Conservation (phyloP, 208 protist species). For the Balamuthia mandrillaris region DNA sequence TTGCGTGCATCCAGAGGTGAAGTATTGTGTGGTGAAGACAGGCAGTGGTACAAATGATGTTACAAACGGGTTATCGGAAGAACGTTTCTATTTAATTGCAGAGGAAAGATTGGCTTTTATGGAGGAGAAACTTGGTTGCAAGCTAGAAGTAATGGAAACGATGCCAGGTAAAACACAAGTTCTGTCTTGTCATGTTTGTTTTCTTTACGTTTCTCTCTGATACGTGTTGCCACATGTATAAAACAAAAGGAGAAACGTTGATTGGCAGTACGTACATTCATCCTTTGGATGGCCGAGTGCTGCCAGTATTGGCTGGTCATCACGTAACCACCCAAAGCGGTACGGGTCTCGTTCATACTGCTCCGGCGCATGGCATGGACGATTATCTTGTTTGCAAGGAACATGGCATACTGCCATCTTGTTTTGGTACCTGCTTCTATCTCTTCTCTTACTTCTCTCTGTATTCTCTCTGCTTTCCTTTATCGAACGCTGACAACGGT, state of each 20-base stretch:
- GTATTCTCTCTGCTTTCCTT: no score
- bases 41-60: neutral
- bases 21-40: slow-evolving; percentile 59
- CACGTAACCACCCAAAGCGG: slow-evolving; percentile 73
- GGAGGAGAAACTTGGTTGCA: neutral
- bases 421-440: no score
- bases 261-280: slow-evolving; percentile 33
- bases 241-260: no score
- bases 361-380: slow-evolving; percentile 74
- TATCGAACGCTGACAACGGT: no score
- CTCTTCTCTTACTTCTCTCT: no score
- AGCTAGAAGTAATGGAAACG: neutral
- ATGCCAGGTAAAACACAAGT: no score
- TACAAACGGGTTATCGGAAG: no score
- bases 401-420: neutral
- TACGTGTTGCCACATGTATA: no score
- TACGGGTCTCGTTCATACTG: slow-evolving; percentile 81
- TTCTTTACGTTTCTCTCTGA: no score
- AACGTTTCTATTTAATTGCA: slow-evolving; percentile 39
- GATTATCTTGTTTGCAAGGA: slow-evolving; percentile 31
- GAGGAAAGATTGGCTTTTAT: slow-evolving; percentile 16
- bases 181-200: no score
- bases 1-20: slow-evolving; percentile 55
- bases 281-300: slow-evolving; percentile 12
- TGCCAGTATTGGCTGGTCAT: slow-evolving; percentile 41